These are phyloP conservation scores for Moelleriella libera DNA, from an alignment of 2,329 filamentous ascomycete genomes.

Conservation along the genomic window DNA sequence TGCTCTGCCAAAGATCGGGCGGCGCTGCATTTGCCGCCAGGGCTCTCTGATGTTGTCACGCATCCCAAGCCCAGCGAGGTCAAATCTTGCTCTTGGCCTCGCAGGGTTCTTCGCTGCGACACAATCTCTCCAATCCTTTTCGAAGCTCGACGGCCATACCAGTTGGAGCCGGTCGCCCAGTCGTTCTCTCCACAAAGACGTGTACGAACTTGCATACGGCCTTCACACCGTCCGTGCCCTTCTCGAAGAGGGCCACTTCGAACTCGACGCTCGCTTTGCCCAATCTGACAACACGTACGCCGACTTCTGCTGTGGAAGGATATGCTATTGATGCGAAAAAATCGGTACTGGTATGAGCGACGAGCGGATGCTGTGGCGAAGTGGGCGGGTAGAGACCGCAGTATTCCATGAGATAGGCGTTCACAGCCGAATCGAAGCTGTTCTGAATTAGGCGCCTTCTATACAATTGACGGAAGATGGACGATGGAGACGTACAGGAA, in stretches of 20 bases:
- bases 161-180: slow-evolving; percentile 47
- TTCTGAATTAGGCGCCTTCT: not conserved
- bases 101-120: not conserved
- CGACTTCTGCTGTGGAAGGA: slow-evolving; percentile 69
- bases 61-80: too few species aligned
- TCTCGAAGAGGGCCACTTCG: slow-evolving; percentile 76
- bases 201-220: slow-evolving; percentile 80
- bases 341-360: slow-evolving; percentile 74
- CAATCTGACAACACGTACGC: slow-evolving; percentile 67
- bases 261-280: slow-evolving; percentile 81
- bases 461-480: not conserved
- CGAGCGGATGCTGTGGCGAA: slow-evolving; percentile 64
- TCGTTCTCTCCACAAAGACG: slow-evolving; percentile 70
- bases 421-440: slow-evolving; percentile 79
- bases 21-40: too few species aligned
- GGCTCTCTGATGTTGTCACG: too few species aligned
- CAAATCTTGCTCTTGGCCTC: too few species aligned
- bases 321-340: slow-evolving; percentile 75
- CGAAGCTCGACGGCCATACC: slow-evolving; percentile 52
- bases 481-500: slow-evolving; percentile 39
- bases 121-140: slow-evolving; percentile 28
- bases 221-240: slow-evolving; percentile 57
- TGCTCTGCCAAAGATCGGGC: too few species aligned
- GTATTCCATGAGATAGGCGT: slow-evolving; percentile 70
- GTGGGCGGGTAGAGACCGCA: slow-evolving; percentile 60